Evolutionary conservation across 345 rosid species (phyloP).

Genomic region (Turnera subulata): DNA sequence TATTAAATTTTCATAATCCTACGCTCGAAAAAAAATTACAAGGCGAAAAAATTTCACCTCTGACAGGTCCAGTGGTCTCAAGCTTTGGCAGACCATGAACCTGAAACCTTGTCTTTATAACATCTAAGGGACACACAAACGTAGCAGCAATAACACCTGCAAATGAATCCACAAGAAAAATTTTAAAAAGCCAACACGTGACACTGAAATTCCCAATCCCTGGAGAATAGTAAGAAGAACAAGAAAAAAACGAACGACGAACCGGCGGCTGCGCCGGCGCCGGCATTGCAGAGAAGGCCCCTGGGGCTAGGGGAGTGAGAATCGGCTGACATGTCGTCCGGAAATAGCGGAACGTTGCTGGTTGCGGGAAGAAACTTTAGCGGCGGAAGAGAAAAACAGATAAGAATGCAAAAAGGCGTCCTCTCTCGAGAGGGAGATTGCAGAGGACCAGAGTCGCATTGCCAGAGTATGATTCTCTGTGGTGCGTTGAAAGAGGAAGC

Average conservation of each 20-base stretch:
- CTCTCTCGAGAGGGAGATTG: conserved; percentile 64
- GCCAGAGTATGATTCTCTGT: conserved; percentile 35
- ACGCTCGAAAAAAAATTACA: too few relatives aligned
- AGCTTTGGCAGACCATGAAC: conserved; percentile 73
- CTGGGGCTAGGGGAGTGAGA: conserved; percentile 44
- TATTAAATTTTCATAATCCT: too few relatives aligned
- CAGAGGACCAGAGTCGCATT: conserved; percentile 76
- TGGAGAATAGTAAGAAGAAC: neutral
- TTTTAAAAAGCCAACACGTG: neutral
- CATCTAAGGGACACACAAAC: conserved; percentile 88
- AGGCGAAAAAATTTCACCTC: conserved; percentile 39
- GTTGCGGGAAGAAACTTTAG: conserved; percentile 13
- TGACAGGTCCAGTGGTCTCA: conserved; percentile 31
- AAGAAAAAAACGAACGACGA: neutral
- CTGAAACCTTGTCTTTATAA: conserved; percentile 87
- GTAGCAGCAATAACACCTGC: conserved; percentile 82
- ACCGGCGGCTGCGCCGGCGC: conserved; percentile 94
- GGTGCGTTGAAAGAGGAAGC: conserved; percentile 1
- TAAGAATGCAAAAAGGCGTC: conserved; percentile 23
- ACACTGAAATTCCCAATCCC: too few relatives aligned
- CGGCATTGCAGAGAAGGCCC: conserved; percentile 77
- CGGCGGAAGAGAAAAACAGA: conserved; percentile 9
- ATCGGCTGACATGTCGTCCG: conserved; percentile 46
- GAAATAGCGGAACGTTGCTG: conserved; percentile 7
- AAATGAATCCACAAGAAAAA: neutral